Conservation (phyloP, 495 filamentous ascomycete genomes). For the Aspergillus asperescens region DNA sequence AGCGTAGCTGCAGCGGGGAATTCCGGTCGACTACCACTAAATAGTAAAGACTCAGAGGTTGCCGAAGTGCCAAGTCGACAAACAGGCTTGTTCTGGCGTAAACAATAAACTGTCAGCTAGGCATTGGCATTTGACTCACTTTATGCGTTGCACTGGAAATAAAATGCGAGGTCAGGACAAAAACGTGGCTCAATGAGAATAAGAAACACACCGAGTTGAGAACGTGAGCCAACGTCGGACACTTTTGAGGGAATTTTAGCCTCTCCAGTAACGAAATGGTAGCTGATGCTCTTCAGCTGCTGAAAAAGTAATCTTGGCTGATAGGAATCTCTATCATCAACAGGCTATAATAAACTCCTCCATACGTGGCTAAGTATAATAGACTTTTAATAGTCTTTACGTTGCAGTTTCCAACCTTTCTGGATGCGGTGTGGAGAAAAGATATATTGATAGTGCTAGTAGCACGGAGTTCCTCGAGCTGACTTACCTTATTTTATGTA, state of each 20-base stretch:
- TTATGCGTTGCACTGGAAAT: neutral
- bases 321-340: neutral
- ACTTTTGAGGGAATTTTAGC: too few relatives aligned
- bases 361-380: too few relatives aligned
- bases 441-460: too few relatives aligned
- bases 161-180: neutral
- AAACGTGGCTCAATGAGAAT: constrained; percentile 9
- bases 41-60: neutral
- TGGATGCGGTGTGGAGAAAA: neutral
- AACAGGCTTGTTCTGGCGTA: too few relatives aligned
- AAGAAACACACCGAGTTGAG: neutral
- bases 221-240: constrained; percentile 2
- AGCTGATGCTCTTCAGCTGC: neutral
- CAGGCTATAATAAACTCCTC: neutral
- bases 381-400: too few relatives aligned
- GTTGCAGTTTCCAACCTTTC: too few relatives aligned
- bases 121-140: neutral
- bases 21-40: neutral
- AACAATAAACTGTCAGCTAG: neutral
- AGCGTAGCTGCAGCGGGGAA: neutral
- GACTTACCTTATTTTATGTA: too few relatives aligned
- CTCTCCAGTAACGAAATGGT: too few relatives aligned
- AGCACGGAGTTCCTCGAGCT: too few relatives aligned
- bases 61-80: neutral
- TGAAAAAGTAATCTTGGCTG: neutral